Base-by-base conservation (phyloP, 257 asterid genomes). In the Leonotis leonurus region DNA sequence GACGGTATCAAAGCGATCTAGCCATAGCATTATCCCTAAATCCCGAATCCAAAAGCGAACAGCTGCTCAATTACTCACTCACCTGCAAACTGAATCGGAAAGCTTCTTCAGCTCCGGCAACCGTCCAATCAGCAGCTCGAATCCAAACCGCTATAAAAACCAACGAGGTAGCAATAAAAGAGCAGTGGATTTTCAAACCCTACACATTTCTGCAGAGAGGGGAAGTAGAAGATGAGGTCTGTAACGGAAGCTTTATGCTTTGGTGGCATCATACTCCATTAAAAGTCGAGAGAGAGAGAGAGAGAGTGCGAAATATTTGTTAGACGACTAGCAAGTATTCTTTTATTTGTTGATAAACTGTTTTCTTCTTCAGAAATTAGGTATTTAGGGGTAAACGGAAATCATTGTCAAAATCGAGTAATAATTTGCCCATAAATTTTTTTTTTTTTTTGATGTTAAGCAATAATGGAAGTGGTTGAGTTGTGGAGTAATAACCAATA, bases 1-100 rank as follows among this genome's bases (percentile, higher is more conserved):
- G 64, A 64, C 69, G 64, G 13, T 46, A 72, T 72, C 79, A 52
- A 60, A 52, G 75, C 70, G 81, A 75, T 73, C 74, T 73, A 70
- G 26, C 11, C 16, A 51, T 37, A 71, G 43, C 58, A 58, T 22
- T 8, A 14, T 36, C 44, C 62, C 33, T 55, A 11, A 65, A 44
- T 37, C 64, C 52, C 17, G 43, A 70, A 67, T 46, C 62, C 62
- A 63, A 53, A 45, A 53, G 43, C 56, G 56, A 46, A 41, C 12
- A 37, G 66, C 8, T 13, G 13, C 13, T 16, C 14, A 41, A 62
- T 39, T 43, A n/a, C n/a, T n/a, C 18, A 17, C 35, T 53, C 51
- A 67, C 77, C 67, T 56, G 56, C 11, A 58, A 51, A 67, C 12
- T 25, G 62, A 70, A 62, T 40, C 71, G 32, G 64, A 29, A 20